Conservation (phyloP, 139 green algal species). For the Chara braunii region DNA sequence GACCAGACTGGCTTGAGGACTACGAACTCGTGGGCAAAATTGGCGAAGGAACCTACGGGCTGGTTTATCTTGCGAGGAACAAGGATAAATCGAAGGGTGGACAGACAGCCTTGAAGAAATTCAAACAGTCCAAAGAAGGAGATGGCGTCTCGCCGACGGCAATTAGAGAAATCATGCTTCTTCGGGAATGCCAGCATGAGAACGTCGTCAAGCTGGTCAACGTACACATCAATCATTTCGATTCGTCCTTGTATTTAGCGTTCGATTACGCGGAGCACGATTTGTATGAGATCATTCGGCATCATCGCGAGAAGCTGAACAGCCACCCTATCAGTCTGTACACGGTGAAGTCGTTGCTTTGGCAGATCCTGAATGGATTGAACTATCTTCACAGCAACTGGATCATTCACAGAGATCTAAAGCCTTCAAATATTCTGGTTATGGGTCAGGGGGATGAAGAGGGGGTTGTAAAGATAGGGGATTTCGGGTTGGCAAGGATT, state of each 20-base stretch:
- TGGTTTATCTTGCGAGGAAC: conserved; percentile 41
- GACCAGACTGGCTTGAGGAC: conserved; percentile 28
- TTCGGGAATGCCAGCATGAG: conserved; percentile 42
- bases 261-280: conserved; percentile 49
- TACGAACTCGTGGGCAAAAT: conserved; percentile 46
- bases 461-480: conserved; percentile 47
- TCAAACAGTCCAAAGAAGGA: conserved; percentile 44
- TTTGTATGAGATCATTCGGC: conserved; percentile 44
- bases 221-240: conserved; percentile 42
- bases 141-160: conserved; percentile 41
- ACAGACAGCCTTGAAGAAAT: conserved; percentile 38
- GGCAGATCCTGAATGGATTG: conserved; percentile 48
- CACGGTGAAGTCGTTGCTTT: conserved; percentile 51
- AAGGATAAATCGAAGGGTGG: conserved; percentile 19
- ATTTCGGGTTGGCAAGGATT: conserved; percentile 49
- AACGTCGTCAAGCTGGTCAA: conserved; percentile 45
- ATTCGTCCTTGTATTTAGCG: conserved; percentile 40
- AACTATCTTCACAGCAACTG: conserved; percentile 51
- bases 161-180: conserved; percentile 40
- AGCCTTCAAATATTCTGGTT: conserved; percentile 51
- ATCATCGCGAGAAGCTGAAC: conserved; percentile 35
- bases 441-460: conserved; percentile 42
- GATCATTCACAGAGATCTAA: conserved; percentile 51
- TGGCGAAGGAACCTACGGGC: conserved; percentile 48
- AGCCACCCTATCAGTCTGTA: conserved; percentile 18